Percentiles rank a stretch among this genome's conserved stretches.
phyloP scores from a whole-genome alignment of 306 rosid genomes.

The Castanopsis chinensis region DNA sequence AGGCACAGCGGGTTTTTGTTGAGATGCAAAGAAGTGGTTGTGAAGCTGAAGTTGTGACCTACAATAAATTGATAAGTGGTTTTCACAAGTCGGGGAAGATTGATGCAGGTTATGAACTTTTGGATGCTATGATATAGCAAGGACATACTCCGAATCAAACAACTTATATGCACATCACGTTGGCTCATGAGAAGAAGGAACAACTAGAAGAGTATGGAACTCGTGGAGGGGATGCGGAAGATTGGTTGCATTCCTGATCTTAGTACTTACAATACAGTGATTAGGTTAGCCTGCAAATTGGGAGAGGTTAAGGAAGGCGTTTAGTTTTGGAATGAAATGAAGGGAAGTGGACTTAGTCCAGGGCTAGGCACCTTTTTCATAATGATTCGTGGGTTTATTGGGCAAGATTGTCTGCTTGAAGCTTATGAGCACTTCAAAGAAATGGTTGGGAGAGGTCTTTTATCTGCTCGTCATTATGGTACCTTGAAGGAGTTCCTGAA shows the following conservation, averaged over 20 bases:
- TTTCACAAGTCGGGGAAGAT: conserved; percentile 84
- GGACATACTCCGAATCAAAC: conserved; percentile 64
- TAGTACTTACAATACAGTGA: conserved; percentile 57
- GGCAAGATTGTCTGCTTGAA: conserved; percentile 60
- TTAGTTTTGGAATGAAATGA: conserved; percentile 72
- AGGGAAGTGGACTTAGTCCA: conserved; percentile 56
- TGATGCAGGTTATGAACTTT: conserved; percentile 61
- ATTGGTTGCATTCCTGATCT: conserved; percentile 68
- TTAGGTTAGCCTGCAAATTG: conserved; percentile 77
- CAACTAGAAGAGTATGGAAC: conserved; percentile 73
- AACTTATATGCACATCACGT: conserved; percentile 60
- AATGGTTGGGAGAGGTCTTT: conserved; percentile 74
- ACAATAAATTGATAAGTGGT: conserved; percentile 72
- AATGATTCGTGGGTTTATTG: conserved; percentile 81
- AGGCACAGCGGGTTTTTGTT: conserved; percentile 60
- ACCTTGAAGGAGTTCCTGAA: conserved; percentile 70
- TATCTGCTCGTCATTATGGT: conserved; percentile 66
- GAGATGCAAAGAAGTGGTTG: conserved; percentile 79
- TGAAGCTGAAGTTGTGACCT: conserved; percentile 63
- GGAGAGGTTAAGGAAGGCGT: conserved; percentile 73
- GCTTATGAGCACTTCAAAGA: conserved; percentile 83
- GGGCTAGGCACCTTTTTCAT: conserved; percentile 67
- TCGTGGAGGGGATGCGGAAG: conserved; percentile 71
- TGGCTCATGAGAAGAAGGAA: conserved; percentile 87
- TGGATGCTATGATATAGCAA: conserved; percentile 69